Conservation (phyloP, 169 alveolate genomes). For the Theileria parva region DNA sequence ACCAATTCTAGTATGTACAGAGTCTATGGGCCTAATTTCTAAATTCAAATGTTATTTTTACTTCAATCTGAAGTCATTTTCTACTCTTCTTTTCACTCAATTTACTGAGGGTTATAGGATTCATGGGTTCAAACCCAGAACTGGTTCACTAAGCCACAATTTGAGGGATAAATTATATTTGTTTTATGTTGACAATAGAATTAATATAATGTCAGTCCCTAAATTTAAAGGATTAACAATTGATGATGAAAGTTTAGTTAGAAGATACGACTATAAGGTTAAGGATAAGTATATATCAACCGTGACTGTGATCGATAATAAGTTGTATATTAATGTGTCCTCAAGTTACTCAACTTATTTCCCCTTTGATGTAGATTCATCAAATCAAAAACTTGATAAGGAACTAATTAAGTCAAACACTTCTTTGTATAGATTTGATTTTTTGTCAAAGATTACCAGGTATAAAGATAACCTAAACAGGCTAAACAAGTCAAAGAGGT, state of each 20-base stretch:
- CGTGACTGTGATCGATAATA: slow-evolving; percentile 4
- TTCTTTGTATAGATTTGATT: slow-evolving; percentile 1
- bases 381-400: background rate
- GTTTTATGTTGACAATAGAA: slow-evolving; percentile 6
- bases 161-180: background rate
- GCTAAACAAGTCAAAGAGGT: background rate
- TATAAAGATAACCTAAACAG: background rate
- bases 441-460: background rate
- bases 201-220: background rate
- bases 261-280: slow-evolving; percentile 6
- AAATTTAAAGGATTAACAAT: background rate
- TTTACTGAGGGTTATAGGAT: slow-evolving; percentile 15
- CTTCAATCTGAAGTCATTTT: slow-evolving; percentile 34
- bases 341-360: background rate
- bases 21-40: slow-evolving; percentile 27
- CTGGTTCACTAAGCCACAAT: background rate
- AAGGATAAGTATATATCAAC: slow-evolving; percentile 26
- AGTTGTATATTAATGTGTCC: background rate
- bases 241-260: background rate
- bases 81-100: slow-evolving; percentile 32
- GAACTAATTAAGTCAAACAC: background rate
- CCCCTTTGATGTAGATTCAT: background rate
- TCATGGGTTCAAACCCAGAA: background rate
- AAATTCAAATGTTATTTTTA: slow-evolving; percentile 36
- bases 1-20: slow-evolving; percentile 52